These are phyloP conservation scores for Wickerhamiella hasegawae DNA, from an alignment of 805 yeast genomes.

Conservation along the genomic window DNA sequence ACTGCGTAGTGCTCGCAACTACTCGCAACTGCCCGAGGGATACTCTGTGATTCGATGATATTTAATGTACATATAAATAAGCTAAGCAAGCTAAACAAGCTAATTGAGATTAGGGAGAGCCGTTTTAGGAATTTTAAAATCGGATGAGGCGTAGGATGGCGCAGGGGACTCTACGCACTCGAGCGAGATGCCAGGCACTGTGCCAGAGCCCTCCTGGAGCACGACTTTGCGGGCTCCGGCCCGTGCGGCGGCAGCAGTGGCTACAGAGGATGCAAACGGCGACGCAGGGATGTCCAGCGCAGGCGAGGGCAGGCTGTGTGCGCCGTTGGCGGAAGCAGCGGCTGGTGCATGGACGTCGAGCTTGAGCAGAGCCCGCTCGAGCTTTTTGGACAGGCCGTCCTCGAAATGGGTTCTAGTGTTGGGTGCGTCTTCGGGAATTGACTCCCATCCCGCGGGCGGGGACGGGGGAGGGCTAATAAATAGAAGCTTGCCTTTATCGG, in stretches of 20 bases:
- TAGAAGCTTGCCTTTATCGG: constrained; percentile 11
- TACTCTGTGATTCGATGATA: no score
- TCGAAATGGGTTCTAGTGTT: constrained; percentile 11
- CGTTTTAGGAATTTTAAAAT: no score
- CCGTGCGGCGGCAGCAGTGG: no score
- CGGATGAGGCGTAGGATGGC: no score
- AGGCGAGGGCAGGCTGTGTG: background rate
- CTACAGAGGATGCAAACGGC: no score
- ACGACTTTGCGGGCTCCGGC: constrained; percentile 6
- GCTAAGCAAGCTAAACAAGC: no score
- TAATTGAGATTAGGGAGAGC: no score
- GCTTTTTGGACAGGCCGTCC: constrained; percentile 8
- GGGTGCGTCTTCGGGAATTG: constrained; percentile 12
- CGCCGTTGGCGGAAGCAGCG: background rate
- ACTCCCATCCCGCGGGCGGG: constrained; percentile 14
- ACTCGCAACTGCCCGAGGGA: no score
- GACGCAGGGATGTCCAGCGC: background rate
- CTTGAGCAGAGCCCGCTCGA: background rate
- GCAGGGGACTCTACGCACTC: no score
- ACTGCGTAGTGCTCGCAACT: no score
- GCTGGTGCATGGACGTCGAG: background rate
- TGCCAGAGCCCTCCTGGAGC: background rate
- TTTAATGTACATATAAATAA: no score
- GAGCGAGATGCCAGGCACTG: background rate
- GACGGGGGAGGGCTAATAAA: constrained; percentile 16